Base-by-base conservation (phyloP, 768 basidiomycete genomes). In the Mrakia gelida region DNA sequence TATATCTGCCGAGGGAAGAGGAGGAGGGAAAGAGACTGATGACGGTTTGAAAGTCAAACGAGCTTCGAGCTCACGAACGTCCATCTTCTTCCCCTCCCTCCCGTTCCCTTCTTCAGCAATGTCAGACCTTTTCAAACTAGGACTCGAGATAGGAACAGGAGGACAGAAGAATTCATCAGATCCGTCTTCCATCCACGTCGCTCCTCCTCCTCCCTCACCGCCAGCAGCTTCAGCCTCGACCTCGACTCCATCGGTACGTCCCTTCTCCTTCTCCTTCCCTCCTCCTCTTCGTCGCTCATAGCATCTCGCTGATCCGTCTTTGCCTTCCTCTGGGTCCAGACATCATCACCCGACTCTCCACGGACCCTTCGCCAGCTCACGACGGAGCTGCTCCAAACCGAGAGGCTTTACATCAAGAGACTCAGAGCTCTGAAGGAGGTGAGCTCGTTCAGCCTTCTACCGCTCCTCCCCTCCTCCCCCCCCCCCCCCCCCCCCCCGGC, bases 381-480 rank as follows among this genome's bases (percentile, higher is more conserved):
- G 80, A 91, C 91, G 80, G 95, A 98, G 84, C 88, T 98, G n/a
- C 89, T 97, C 26, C 88, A 89, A 49, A 98, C 94, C 18, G 95
- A 98, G 84, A 89, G 90, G 76, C 91, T 92, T 68, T 98, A 98
- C 83, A 90, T 97, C 80, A 89, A 88, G 80, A 89, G 93, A 15
- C 87, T 98, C 26, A 88, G 88, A 80, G 91, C 90, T 41, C 88
- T 98, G 82, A 95, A 95, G 85, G 67, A 70, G 34, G 67, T 70
- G 26, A 38, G 34, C 59, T 28, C 59, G 6, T 38, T 59, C 59
- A 52, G 18, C 49, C 49, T 18, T 45, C 45, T 45, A 3, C 15
- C 45, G 4, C 45, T 45, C 45, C 21, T 56, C 26, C 26, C 26
- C 23, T 56, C 54, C n/a, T n/a, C n/a, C n/a, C 1, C 59, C 59